Base-by-base conservation (phyloP, 2,329 filamentous ascomycete genomes). In the Alternaria viburni region DNA sequence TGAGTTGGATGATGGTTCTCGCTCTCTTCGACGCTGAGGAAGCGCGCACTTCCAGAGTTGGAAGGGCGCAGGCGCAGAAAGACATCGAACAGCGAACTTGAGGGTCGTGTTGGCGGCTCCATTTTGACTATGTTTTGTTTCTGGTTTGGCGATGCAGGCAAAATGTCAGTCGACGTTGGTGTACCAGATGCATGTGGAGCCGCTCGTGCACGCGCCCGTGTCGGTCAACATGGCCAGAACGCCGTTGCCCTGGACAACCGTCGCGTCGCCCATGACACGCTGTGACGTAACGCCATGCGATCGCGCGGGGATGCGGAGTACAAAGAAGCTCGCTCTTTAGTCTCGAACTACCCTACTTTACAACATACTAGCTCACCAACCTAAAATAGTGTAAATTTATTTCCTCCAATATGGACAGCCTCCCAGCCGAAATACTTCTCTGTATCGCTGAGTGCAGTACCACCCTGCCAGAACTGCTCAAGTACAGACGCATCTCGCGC, bases 41-140 rank as follows among this genome's bases (percentile, higher is more conserved):
- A 97, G 55, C 92, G 89, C 19, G 75, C 73, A 61, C 76, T 76
- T 47, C 65, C 61, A 3, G 74, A 70, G 36, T 69, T 69, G 5
- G 83, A 82, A 3, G 84, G 84, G 47, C 84, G 90, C 52, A 98
- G 84, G 52, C 95, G 92, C 44, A 98, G 86, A 77, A 92, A 97
- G 61, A 98, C 95, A 81, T 97, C 91, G 79, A 98, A 98, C 41
- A 97, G 88, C 54, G 88, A 86, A 68, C 74, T 78, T 32, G 76
- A 78, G 23, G 76, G 74, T 55, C 75, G 77, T 21, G 71, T 60
- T 45, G 78, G 74, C 61, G 78, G 72, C 28, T 81, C 78, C 79
- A 81, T 81, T 41, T 62, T 75, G 62, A 41, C 64, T 47, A 36
- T 57, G 45, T 54, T 41, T 23, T 57, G 25, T 54, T 30, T 56